Evolutionary conservation across 1,284 basidiomycete genomes (phyloP).

Genomic region (Tremellales sp.): DNA sequence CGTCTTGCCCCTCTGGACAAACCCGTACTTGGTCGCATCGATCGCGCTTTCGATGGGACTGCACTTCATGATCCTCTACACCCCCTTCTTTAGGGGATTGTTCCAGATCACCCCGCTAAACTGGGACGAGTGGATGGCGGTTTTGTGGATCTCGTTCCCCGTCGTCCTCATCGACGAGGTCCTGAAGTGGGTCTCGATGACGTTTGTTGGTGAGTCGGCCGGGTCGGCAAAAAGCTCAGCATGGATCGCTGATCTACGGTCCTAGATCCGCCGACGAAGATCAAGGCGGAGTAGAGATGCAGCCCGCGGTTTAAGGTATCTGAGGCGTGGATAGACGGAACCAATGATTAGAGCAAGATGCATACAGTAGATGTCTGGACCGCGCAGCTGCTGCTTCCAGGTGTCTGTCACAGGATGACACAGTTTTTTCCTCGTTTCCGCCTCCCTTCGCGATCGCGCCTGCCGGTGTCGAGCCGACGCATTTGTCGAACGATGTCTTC

Average conservation of each 20-base stretch:
- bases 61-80: conserved; percentile 91
- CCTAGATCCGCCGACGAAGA: conserved; percentile 23
- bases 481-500: conserved; percentile 28
- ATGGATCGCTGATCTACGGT: conserved; percentile 6
- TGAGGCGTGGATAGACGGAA: too few species aligned
- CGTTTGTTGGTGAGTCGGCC: conserved; percentile 40
- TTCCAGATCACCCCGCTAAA: conserved; percentile 91
- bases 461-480: conserved; percentile 10
- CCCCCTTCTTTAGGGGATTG: conserved; percentile 85
- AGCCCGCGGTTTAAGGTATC: too few species aligned
- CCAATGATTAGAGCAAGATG: too few species aligned
- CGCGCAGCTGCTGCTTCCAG: too few species aligned
- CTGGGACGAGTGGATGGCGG: conserved; percentile 92
- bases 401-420: conserved; percentile 23
- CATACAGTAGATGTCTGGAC: too few species aligned
- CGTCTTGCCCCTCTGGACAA: conserved; percentile 85
- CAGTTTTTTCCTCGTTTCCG: conserved; percentile 17
- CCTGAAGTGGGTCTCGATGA: conserved; percentile 77
- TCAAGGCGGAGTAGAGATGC: conserved; percentile 21
- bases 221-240: conserved; percentile 4
- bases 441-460: conserved; percentile 3
- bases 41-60: conserved; percentile 85
- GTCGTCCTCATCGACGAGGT: conserved; percentile 88
- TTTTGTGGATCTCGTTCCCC: conserved; percentile 80
- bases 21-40: conserved; percentile 82